Evolutionary conservation across 23 red algal species (phyloP).

Genomic region (Gracilaria caudata): DNA sequence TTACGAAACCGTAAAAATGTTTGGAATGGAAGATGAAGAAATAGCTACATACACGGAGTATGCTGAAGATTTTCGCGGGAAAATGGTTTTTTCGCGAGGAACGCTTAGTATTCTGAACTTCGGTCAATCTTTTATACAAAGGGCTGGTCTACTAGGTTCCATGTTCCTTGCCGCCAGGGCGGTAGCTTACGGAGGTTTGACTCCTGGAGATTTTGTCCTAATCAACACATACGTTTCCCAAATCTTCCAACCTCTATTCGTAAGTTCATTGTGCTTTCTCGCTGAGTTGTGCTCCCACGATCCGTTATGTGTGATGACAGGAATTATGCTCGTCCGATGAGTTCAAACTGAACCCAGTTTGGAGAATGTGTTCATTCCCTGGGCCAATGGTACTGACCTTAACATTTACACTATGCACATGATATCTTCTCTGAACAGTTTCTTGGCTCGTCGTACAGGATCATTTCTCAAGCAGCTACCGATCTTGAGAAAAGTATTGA

Average conservation of each 20-base stretch:
- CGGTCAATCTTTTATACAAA: conserved; percentile 84
- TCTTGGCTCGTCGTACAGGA: conserved; percentile 43
- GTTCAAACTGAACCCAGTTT: neutral
- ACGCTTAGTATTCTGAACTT: conserved; percentile 75
- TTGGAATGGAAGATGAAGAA: conserved; percentile 85
- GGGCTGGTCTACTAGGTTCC: conserved; percentile 44
- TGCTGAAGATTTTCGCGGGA: conserved; percentile 31
- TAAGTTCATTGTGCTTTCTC: conserved; percentile 20
- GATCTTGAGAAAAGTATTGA: conserved; percentile 58
- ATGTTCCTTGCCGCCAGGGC: conserved; percentile 78
- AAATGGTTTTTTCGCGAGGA: conserved; percentile 22
- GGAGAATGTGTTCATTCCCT: too few species aligned
- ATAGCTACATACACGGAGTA: conserved; percentile 36
- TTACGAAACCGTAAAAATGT: conserved; percentile 94
- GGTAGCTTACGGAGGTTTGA: conserved; percentile 54
- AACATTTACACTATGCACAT: neutral
- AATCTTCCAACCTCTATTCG: conserved; percentile 62
- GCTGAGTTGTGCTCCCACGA: too few species aligned
- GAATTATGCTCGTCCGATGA: neutral
- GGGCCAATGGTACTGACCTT: too few species aligned
- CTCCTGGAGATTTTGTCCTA: conserved; percentile 88
- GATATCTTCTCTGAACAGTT: neutral
- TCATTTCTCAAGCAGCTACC: conserved; percentile 45
- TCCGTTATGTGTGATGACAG: neutral
- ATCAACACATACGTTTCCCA: conserved; percentile 82